These are phyloP conservation scores for Lophiostoma macrostomum DNA, from an alignment of 495 filamentous ascomycete species.

Conservation along the genomic window DNA sequence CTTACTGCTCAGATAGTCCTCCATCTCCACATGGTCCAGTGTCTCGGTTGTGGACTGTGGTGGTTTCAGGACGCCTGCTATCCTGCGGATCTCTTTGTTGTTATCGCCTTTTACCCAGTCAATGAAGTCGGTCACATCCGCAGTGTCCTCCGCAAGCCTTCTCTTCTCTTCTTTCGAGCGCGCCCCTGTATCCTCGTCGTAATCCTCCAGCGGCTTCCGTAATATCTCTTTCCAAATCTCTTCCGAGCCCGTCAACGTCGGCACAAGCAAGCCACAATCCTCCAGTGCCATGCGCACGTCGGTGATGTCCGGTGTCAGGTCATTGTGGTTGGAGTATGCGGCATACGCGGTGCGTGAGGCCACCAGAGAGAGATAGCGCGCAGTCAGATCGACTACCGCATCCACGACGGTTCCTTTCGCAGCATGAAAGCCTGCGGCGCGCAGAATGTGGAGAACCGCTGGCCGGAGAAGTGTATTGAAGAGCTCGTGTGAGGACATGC, in stretches of 20 bases:
- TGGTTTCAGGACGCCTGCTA: constrained; percentile 52
- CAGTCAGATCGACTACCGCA: constrained; percentile 69
- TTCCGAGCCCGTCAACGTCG: constrained; percentile 57
- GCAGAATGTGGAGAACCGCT: constrained; percentile 78
- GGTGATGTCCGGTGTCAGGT: constrained; percentile 55
- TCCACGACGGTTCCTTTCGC: constrained; percentile 74
- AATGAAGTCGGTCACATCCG: constrained; percentile 69
- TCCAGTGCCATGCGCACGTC: constrained; percentile 82
- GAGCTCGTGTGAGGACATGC: constrained; percentile 44
- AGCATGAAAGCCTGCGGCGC: constrained; percentile 78
- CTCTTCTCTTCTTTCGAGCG: constrained; percentile 35
- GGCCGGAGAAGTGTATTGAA: constrained; percentile 78
- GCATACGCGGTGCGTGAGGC: constrained; percentile 60
- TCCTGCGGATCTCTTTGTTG: constrained; percentile 69
- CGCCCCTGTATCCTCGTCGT: constrained; percentile 26
- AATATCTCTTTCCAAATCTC: constrained; percentile 50
- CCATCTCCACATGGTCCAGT: constrained; percentile 51
- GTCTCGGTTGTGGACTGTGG: constrained; percentile 44
- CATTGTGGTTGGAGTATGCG: constrained; percentile 51
- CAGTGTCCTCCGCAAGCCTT: constrained; percentile 63
- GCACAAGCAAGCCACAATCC: constrained; percentile 66
- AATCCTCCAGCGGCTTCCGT: constrained; percentile 37
- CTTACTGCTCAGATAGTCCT: constrained; percentile 70
- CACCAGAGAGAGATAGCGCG: constrained; percentile 69
- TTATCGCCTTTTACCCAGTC: constrained; percentile 66